Conservation (phyloP, 2,329 filamentous ascomycete genomes). For the Clonostachys byssicola region DNA sequence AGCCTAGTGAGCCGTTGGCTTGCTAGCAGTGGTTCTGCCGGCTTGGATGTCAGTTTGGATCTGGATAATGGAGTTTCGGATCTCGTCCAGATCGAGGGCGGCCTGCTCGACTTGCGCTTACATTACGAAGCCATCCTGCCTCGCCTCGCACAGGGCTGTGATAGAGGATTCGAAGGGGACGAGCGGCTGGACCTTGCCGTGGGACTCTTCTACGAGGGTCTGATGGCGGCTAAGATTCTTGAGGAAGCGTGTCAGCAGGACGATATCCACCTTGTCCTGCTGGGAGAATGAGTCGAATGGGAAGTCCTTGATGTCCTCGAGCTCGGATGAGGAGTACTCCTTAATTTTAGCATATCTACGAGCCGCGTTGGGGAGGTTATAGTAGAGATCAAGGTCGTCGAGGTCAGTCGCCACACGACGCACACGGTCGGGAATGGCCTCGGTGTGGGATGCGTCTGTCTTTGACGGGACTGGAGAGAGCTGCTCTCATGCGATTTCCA, state of each 20-base stretch:
- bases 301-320: slow-evolving; percentile 17
- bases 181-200: slow-evolving; percentile 13
- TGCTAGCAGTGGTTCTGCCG: too few species aligned
- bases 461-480: not conserved
- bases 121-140: too few species aligned
- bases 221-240: too few species aligned
- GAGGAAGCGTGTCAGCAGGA: slow-evolving; percentile 27
- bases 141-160: too few species aligned
- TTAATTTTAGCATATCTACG: slow-evolving; percentile 30
- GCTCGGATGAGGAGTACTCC: slow-evolving; percentile 34
- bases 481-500: not conserved
- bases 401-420: slow-evolving; percentile 38
- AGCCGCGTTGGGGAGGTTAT: slow-evolving; percentile 40
- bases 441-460: slow-evolving; percentile 2
- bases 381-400: slow-evolving; percentile 38
- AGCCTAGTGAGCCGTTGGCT: too few species aligned
- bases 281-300: slow-evolving; percentile 25
- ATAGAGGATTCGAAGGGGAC: not conserved
- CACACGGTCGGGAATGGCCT: slow-evolving; percentile 34
- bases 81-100: too few species aligned
- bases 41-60: too few species aligned
- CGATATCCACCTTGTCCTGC: slow-evolving; percentile 41
- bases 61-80: slow-evolving; percentile 19
- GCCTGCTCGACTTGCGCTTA: too few species aligned
- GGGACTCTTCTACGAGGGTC: not conserved